Percentiles rank a stretch among this genome's conserved stretches.
phyloP scores from a whole-genome alignment of 768 basidiomycete species.

The Boletus tylopilopsis region DNA sequence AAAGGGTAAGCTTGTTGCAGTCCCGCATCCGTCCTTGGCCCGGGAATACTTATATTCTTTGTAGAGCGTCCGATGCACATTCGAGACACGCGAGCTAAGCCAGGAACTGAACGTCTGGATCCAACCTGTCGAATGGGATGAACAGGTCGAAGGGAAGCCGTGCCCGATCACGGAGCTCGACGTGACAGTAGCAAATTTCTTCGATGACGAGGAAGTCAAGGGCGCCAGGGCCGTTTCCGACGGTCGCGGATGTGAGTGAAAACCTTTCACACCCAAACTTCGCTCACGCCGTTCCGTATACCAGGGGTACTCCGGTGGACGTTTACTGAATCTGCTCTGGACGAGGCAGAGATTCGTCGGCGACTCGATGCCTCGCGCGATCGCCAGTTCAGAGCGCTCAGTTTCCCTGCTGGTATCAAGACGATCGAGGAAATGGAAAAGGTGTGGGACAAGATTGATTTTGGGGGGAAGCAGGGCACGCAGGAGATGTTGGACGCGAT shows the following conservation, averaged over 20 bases:
- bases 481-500: slow-evolving; percentile 3
- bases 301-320: slow-evolving; percentile 64
- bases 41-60: not conserved
- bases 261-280: not conserved
- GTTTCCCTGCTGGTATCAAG: slow-evolving; percentile 47
- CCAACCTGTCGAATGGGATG: slow-evolving; percentile 51
- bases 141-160: slow-evolving; percentile 30
- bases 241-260: slow-evolving; percentile 15
- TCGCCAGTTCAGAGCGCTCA: slow-evolving; percentile 45
- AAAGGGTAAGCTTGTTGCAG: slow-evolving; percentile 45
- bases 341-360: slow-evolving; percentile 33
- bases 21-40: not conserved
- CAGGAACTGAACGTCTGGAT: slow-evolving; percentile 60
- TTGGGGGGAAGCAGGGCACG: slow-evolving; percentile 12
- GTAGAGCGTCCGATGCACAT: slow-evolving; percentile 56
- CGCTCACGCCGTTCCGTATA: not conserved
- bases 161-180: slow-evolving; percentile 56
- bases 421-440: slow-evolving; percentile 26
- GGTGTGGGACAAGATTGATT: slow-evolving; percentile 32
- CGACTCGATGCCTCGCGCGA: slow-evolving; percentile 32
- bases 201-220: slow-evolving; percentile 35
- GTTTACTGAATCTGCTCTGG: slow-evolving; percentile 39
- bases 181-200: slow-evolving; percentile 44
- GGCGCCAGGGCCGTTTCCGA: slow-evolving; percentile 37
- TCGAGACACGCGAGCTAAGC: slow-evolving; percentile 49